These are phyloP conservation scores for Phytophthora kernoviae DNA, from an alignment of 352 stramenopile genomes.

Conservation along the genomic window DNA sequence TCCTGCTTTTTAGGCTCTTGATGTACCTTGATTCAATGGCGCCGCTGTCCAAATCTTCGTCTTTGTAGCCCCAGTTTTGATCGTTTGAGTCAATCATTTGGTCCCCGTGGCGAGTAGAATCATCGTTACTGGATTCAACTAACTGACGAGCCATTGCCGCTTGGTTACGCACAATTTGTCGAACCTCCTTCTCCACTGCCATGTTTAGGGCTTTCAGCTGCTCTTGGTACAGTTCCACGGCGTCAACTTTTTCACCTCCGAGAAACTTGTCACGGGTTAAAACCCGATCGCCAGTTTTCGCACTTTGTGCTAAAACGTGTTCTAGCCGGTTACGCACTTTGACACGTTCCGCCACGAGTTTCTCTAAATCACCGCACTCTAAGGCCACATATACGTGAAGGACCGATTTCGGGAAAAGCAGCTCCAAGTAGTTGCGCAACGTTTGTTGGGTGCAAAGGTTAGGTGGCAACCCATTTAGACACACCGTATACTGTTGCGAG, in stretches of 20 bases:
- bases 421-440: constrained; percentile 76
- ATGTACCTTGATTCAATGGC: constrained; percentile 67
- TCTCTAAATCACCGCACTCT: constrained; percentile 77
- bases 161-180: constrained; percentile 68
- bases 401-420: constrained; percentile 74
- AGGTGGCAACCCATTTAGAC: constrained; percentile 75
- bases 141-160: constrained; percentile 60
- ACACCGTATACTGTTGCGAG: constrained; percentile 79
- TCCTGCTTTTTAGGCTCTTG: constrained; percentile 47
- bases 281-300: constrained; percentile 66
- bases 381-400: constrained; percentile 76
- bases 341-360: constrained; percentile 66
- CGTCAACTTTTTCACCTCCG: constrained; percentile 62
- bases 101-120: constrained; percentile 30
- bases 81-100: constrained; percentile 27
- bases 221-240: constrained; percentile 70
- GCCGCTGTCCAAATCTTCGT: constrained; percentile 39
- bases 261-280: constrained; percentile 42
- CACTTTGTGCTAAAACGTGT: constrained; percentile 61
- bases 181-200: constrained; percentile 82
- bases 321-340: constrained; percentile 78
- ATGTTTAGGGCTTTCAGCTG: constrained; percentile 76
- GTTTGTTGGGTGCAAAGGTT: constrained; percentile 78
- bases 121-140: constrained; percentile 49
- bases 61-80: constrained; percentile 34